A percentile compares a stretch with the other conserved stretches of the same genome.
Conservation (phyloP, 2,329 filamentous ascomycete species). For the Sporothrix schenckii region DNA sequence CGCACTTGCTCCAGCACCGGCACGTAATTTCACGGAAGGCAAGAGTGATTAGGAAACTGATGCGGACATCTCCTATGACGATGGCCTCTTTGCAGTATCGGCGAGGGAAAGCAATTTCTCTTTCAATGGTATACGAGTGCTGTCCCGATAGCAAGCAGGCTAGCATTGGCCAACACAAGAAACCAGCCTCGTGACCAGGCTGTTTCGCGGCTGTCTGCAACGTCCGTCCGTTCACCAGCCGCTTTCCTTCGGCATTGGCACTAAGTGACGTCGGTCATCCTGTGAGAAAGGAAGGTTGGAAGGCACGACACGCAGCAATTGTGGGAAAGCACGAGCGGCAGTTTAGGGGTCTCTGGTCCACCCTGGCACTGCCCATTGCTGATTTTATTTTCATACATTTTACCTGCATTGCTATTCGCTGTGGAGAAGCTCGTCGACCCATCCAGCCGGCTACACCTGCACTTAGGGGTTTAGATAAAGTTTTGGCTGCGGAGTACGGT, state of each 20-base stretch:
- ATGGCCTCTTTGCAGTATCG: not conserved
- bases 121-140: too few relatives aligned
- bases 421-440: slow-evolving; percentile 14
- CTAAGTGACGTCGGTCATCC: slow-evolving; percentile 24
- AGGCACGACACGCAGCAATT: not conserved
- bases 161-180: not conserved
- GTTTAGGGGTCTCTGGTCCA: not conserved
- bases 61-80: not conserved
- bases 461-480: slow-evolving; percentile 58
- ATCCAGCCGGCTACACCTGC: slow-evolving; percentile 53
- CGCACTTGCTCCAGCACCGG: not conserved
- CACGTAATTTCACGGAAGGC: not conserved
- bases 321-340: slow-evolving; percentile 1
- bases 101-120: not conserved
- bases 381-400: not conserved
- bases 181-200: slow-evolving; percentile 25
- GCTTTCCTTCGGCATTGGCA: slow-evolving; percentile 40
- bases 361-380: not conserved
- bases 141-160: not conserved
- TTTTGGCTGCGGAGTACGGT: slow-evolving; percentile 14
- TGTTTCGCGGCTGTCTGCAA: not conserved
- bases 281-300: slow-evolving; percentile 20
- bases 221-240: slow-evolving; percentile 28
- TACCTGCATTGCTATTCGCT: slow-evolving; percentile 20
- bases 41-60: not conserved